Evolutionary conservation across 176 grass and related monocot species (phyloP).

Genomic region (Saccharum officinarum): DNA sequence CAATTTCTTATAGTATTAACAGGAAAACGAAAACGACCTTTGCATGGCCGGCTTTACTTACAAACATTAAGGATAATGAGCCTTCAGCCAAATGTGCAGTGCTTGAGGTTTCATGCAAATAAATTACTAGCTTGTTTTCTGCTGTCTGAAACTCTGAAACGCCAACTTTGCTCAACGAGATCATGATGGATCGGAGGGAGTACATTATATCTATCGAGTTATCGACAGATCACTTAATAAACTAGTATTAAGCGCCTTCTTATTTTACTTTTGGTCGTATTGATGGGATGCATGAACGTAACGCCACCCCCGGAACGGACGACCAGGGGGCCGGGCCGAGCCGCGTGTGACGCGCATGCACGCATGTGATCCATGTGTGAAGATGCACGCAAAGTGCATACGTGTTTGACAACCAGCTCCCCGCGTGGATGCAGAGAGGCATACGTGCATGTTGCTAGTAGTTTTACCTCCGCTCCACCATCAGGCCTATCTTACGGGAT

Average conservation of each 20-base stretch:
- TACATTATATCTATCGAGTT: neutral
- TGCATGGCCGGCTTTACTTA: too few relatives aligned
- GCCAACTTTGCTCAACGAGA: neutral
- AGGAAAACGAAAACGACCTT: too few relatives aligned
- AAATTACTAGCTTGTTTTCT: neutral
- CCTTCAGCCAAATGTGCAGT: neutral
- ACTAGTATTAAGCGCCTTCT: neutral
- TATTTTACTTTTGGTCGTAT: neutral
- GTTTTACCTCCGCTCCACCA: too few relatives aligned
- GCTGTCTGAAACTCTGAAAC: neutral
- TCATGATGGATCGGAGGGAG: neutral
- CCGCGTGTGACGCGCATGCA: neutral
- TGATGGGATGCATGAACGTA: neutral
- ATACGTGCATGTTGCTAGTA: too few relatives aligned
- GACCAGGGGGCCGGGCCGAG: neutral
- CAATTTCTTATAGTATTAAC: too few relatives aligned
- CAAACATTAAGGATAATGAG: too few relatives aligned
- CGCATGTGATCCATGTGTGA: conserved; percentile 29
- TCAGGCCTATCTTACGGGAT: too few relatives aligned
- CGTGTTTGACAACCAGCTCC: neutral
- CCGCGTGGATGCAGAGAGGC: neutral
- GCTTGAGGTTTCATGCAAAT: neutral
- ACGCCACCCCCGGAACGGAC: neutral
- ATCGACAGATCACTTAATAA: neutral
- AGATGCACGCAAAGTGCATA: conserved; percentile 18